Evolutionary conservation across 371 early-diverging fungal genomes (phyloP).

Genomic region (Cladochytrium tenue): DNA sequence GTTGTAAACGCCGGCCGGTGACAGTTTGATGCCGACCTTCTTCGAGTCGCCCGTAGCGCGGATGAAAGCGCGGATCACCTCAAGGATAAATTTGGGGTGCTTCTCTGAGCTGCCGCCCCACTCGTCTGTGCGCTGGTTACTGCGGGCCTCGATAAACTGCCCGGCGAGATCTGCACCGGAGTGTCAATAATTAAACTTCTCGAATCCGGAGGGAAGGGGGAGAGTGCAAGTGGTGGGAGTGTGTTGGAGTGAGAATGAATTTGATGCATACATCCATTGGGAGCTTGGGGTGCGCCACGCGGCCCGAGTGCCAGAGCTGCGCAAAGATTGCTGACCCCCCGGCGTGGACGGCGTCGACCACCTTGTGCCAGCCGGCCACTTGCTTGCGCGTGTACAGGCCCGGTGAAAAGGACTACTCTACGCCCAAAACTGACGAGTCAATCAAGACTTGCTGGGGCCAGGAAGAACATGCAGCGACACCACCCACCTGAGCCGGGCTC

Average conservation of each 20-base stretch:
- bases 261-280: constrained; percentile 33
- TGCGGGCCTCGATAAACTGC: not conserved
- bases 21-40: constrained; percentile 40
- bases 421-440: not conserved
- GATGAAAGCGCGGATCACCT: constrained; percentile 34
- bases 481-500: constrained; percentile 14
- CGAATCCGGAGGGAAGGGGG: too few species aligned
- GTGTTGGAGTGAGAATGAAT: too few species aligned
- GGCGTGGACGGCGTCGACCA: constrained; percentile 58
- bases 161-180: not conserved
- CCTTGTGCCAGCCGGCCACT: constrained; percentile 57
- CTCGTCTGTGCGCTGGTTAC: constrained; percentile 43
- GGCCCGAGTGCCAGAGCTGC: constrained; percentile 54
- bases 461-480: not conserved
- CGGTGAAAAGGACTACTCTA: not conserved
- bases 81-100: constrained; percentile 33
- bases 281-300: constrained; percentile 5
- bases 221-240: too few species aligned
- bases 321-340: constrained; percentile 56
- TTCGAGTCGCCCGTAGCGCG: constrained; percentile 26
- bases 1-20: constrained; percentile 27
- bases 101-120: constrained; percentile 51
- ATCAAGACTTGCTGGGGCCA: too few species aligned
- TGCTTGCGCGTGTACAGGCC: constrained; percentile 42
- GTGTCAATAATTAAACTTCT: not conserved